Base-by-base conservation (phyloP, 768 basidiomycete genomes). In the Serendipita sp. region DNA sequence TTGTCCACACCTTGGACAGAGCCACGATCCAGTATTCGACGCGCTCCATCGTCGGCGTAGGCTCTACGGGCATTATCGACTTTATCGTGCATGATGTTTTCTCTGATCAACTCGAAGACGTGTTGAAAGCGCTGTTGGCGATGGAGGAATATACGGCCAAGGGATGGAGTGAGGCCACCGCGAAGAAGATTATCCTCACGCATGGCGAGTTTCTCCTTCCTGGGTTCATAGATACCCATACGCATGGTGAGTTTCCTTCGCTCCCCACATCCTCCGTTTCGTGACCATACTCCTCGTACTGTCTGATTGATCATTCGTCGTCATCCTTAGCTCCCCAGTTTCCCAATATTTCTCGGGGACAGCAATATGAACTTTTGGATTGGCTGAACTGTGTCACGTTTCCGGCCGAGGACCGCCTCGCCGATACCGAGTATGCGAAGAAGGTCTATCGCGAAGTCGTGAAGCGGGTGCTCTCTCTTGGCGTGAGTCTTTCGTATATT, bases 171-270 rank as follows among this genome's bases (percentile, higher is more conserved):
- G 74, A 79, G 24, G 68, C 70, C 1, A 66, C 65, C 3, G 63
- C 69, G 42, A 68, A 72, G 31, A 45, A 79, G 44, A 69, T 79
- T 3, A 71, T 79, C 64, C 72, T 79, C 17, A 69, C 68, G 62
- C 44, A 70, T 4, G 78, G 77, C 4, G 75, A 81, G 66, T 93
- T 92, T 69, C 68, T 95, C 62, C 81, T 90, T 69, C 93, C 93
- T 3, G 93, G 93, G 2, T 82, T 95, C 71, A 75, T 94, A 61
- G 93, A 96, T 76, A 95, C 92, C 31, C 92, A 95, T 73, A 89
- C 86, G 34, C 92, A 92, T 69, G 70, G 85, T 71, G n/a, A 3
- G 42, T 13, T 17, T 31, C 33, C 34, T 33, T 38, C 31, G n/a
- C n/a, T n/a, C n/a, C n/a, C n/a, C n/a, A n/a, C n/a, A n/a, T n/a